Percentiles rank a stretch among this genome's conserved stretches.
Evolutionary conservation across 305 asterid genomes (phyloP).

Genomic region (Andrographis paniculata): DNA sequence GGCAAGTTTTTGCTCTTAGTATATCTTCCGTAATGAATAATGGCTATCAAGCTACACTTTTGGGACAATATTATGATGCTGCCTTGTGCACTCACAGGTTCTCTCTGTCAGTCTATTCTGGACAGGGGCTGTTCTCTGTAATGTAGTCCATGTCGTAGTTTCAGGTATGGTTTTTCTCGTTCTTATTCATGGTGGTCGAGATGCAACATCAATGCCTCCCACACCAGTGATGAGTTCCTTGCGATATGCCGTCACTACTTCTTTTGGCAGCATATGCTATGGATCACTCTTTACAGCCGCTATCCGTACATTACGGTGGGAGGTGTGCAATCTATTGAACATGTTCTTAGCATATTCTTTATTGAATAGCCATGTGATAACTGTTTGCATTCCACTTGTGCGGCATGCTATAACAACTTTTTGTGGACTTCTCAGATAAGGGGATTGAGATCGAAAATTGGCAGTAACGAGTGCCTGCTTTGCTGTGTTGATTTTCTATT

Average conservation of each 20-base stretch:
- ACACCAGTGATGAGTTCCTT: slow-evolving; percentile 59
- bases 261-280: slow-evolving; percentile 97
- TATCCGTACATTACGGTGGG: slow-evolving; percentile 89
- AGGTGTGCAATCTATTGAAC: slow-evolving; percentile 38
- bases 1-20: slow-evolving; percentile 85
- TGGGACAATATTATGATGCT: neutral
- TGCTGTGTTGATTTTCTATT: slow-evolving; percentile 94
- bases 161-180: slow-evolving; percentile 94
- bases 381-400: no score
- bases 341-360: slow-evolving; percentile 5
- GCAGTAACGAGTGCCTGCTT: slow-evolving; percentile 88
- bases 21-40: slow-evolving; percentile 18
- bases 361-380: slow-evolving; percentile 11
- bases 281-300: slow-evolving; percentile 99
- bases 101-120: slow-evolving; percentile 87
- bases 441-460: slow-evolving; percentile 96
- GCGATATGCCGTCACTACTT: slow-evolving; percentile 73
- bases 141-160: slow-evolving; percentile 79
- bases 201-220: slow-evolving; percentile 81
- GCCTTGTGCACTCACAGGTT: slow-evolving; percentile 43
- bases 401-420: slow-evolving; percentile 14
- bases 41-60: slow-evolving; percentile 8
- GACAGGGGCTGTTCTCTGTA: slow-evolving; percentile 98
- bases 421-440: slow-evolving; percentile 55
- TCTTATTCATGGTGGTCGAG: slow-evolving; percentile 80